Evolutionary conservation across 1,284 basidiomycete genomes (phyloP).

Genomic region (Irpex rosettiformis): DNA sequence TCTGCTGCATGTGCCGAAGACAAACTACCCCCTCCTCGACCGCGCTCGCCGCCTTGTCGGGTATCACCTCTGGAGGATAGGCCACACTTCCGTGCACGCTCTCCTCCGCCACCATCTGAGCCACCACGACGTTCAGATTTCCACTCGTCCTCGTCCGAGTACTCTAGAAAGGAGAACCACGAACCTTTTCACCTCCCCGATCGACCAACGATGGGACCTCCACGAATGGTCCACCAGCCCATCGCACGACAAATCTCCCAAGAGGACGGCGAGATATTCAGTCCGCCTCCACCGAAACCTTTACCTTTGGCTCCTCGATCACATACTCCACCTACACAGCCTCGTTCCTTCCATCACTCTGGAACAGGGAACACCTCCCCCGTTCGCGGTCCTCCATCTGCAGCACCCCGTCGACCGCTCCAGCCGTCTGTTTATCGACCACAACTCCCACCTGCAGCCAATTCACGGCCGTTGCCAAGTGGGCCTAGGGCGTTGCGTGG

Average conservation of each 20-base stretch:
- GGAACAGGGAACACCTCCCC: conserved; percentile 21
- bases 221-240: background rate
- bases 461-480: conserved; percentile 41
- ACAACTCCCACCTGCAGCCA: conserved; percentile 24
- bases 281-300: conserved; percentile 30
- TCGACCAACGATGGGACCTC: background rate
- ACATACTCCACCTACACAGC: conserved; percentile 44
- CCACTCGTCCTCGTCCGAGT: background rate
- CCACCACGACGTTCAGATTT: background rate
- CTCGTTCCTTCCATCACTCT: conserved; percentile 36
- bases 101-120: background rate
- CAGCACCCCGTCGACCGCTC: conserved; percentile 14
- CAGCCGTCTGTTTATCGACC: conserved; percentile 16
- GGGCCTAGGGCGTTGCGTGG: conserved; percentile 51
- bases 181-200: background rate
- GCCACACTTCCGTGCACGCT: background rate
- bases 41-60: background rate
- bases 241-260: conserved; percentile 31
- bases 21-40: background rate
- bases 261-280: conserved; percentile 56
- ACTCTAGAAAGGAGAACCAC: conserved; percentile 9
- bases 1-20: background rate
- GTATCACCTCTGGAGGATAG: background rate
- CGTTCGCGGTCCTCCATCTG: conserved; percentile 24
- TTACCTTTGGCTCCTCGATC: conserved; percentile 32